phyloP scores from a whole-genome alignment of 768 basidiomycete species.

The Boletellus ananas region DNA sequence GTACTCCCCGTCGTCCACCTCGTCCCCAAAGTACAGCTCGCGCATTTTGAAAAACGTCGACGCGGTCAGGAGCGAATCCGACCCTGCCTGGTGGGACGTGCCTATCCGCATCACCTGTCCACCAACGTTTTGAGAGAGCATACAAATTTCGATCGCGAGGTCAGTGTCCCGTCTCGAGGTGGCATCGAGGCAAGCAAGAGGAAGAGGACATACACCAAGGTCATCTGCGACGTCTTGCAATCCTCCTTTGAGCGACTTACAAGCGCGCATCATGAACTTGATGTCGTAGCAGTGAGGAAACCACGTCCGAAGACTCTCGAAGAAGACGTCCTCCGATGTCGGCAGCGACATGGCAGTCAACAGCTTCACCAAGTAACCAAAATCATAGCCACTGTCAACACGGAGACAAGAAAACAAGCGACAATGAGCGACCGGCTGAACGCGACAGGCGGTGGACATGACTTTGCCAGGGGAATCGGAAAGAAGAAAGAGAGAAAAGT shows the following conservation, averaged over 20 bases:
- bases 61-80: conserved; percentile 92
- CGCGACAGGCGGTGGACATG: background rate
- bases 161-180: no score
- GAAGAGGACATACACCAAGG: conserved; percentile 66
- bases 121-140: background rate
- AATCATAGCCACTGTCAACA: conserved; percentile 85
- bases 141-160: no score
- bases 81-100: conserved; percentile 91
- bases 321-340: conserved; percentile 85
- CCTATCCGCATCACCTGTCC: conserved; percentile 82
- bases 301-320: conserved; percentile 83
- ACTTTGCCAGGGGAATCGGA: background rate
- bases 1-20: conserved; percentile 80
- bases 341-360: conserved; percentile 85
- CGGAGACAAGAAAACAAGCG: background rate
- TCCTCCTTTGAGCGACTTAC: conserved; percentile 79
- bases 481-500: no score
- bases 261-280: conserved; percentile 91
- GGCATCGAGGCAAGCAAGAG: background rate
- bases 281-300: conserved; percentile 97
- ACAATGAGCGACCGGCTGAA: background rate
- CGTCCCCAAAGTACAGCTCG: conserved; percentile 84
- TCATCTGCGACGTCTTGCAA: conserved; percentile 96
- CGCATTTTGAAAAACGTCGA: conserved; percentile 97
- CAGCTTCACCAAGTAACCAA: conserved; percentile 96